Conservation (phyloP, 768 basidiomycete species). For the Panus rudis region DNA sequence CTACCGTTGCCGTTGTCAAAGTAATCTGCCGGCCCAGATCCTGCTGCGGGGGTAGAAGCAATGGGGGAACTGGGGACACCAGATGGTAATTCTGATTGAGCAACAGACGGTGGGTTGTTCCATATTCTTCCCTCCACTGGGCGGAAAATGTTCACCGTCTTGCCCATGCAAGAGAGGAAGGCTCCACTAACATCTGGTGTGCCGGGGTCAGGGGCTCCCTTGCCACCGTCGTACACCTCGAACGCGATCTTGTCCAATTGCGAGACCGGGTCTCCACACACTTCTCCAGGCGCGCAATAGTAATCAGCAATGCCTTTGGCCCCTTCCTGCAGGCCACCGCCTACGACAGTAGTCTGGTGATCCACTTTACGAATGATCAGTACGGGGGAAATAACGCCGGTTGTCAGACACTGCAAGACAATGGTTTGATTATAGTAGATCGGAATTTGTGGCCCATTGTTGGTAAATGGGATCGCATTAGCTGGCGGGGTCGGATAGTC, state of each 20-base stretch:
- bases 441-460: constrained; percentile 78
- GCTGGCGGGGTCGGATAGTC: constrained; percentile 91
- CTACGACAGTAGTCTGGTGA: constrained; percentile 81
- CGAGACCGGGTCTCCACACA: constrained; percentile 89
- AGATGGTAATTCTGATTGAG: constrained; percentile 30
- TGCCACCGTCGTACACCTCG: constrained; percentile 74
- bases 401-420: constrained; percentile 88
- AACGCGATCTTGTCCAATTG: constrained; percentile 95
- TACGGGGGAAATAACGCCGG: constrained; percentile 89
- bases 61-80: constrained; percentile 65
- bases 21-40: constrained; percentile 46
- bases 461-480: constrained; percentile 81
- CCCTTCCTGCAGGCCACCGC: constrained; percentile 85
- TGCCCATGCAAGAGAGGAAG: constrained; percentile 87
- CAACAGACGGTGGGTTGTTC: constrained; percentile 34
- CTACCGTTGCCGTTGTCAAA: constrained; percentile 45
- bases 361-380: constrained; percentile 94
- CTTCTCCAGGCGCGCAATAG: constrained; percentile 77
- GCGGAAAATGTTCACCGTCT: constrained; percentile 87
- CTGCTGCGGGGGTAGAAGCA: constrained; percentile 45
- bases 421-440: constrained; percentile 97
- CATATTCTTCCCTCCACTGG: constrained; percentile 79
- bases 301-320: constrained; percentile 80
- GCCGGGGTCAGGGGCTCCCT: constrained; percentile 65
- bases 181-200: constrained; percentile 74